Percentiles rank a stretch among this genome's conserved stretches.
These are phyloP conservation scores for Coniferiporia sulphurascens DNA, from an alignment of 1,284 basidiomycete species.

Conservation along the genomic window DNA sequence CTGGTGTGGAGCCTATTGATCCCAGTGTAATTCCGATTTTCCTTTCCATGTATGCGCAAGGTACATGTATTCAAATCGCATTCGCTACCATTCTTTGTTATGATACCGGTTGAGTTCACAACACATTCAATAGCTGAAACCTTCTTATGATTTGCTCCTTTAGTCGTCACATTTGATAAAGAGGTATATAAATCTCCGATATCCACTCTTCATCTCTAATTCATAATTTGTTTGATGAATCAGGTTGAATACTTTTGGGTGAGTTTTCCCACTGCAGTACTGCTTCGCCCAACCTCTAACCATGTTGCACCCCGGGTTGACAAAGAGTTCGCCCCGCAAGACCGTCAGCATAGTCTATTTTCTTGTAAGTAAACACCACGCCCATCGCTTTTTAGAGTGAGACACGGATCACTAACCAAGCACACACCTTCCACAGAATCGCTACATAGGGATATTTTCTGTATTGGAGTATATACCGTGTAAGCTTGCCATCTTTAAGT, in stretches of 20 bases:
- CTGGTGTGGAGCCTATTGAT: background rate
- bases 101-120: constrained; percentile 1
- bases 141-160: background rate
- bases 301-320: too few relatives aligned
- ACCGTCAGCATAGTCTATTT: constrained; percentile 1
- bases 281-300: background rate
- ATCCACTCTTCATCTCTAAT: background rate
- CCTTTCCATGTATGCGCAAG: background rate
- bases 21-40: background rate
- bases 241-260: constrained; percentile 1
- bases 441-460: constrained; percentile 2
- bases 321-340: background rate
- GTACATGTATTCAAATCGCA: background rate
- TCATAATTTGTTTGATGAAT: background rate
- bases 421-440: background rate
- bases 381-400: background rate
- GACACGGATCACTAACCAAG: background rate
- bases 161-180: constrained; percentile 5
- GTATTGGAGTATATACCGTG: background rate
- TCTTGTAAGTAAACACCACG: background rate
- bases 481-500: background rate
- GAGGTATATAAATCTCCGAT: background rate
- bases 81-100: background rate
- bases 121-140: background rate
- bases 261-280: background rate